Base-by-base conservation (phyloP, 2,329 filamentous ascomycete genomes). In the Trichoderma brevicompactum region DNA sequence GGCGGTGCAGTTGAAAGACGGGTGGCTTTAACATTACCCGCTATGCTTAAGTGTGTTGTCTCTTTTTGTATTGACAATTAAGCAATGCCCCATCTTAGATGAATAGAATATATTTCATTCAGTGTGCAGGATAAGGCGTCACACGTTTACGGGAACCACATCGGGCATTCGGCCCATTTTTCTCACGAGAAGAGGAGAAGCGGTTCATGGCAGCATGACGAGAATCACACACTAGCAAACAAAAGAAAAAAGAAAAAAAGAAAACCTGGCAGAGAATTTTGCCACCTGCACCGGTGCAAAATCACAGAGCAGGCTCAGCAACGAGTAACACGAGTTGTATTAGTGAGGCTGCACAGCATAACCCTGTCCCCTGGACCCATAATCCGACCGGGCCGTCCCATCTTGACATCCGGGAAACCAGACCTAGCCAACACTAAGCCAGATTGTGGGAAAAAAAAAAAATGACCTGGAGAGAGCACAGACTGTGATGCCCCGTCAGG, bases 321-420 rank as follows among this genome's bases (percentile, higher is more conserved):
- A 55, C 15, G 17, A 49, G 44, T 40, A n/a, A 40, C 56, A 40
- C 44, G 19, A 10, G 34, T 7, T 28, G 23, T 49, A 12, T 38
- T 23, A 28, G 19, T 46, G 56, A 40, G 19, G 56, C 44, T 38
- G 46, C 56, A 60, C 46, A 61, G 3, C 48, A 61, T 43, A 3
- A 23, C 7, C 48, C 15, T 40, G 36, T 43, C 58, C 38, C 38
- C 48, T 36, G 13, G 46, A 52, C 48, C 46, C 58, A 52, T 61
- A 61, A 34, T 34, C 38, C 55, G 55, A 36, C 43, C 58, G 46
- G 58, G 2, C 58, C 46, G 58, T 43, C 38, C 48, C 58, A 43
- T 44, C 23, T 34, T 36, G 23, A 61, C 19, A 17, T 19, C 23
- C 10, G 41, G 15, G 7, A 7, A 13, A 60, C 23, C 5, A 3